These are phyloP conservation scores for Batkoa obscura DNA, from an alignment of 371 early-diverging fungal genomes.

Conservation along the genomic window DNA sequence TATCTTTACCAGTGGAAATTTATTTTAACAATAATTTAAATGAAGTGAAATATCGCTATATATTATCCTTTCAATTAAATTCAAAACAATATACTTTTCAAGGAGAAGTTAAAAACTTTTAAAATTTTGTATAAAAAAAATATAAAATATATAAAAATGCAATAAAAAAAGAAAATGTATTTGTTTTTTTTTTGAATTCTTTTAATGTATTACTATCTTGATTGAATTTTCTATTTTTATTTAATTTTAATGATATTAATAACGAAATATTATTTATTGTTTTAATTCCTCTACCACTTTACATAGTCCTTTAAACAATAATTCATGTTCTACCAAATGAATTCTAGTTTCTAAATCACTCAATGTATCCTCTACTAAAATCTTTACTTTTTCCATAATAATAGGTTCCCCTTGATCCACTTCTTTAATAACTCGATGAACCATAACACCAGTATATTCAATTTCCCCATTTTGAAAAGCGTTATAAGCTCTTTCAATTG, in stretches of 20 bases:
- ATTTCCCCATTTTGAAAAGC: slow-evolving; percentile 61
- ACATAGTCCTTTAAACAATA: neutral
- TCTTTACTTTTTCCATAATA: slow-evolving; percentile 52
- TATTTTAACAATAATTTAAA: neutral
- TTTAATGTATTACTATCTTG: too few species aligned
- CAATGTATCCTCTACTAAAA: slow-evolving; percentile 51
- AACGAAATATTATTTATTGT: too few species aligned
- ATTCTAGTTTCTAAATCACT: slow-evolving; percentile 67
- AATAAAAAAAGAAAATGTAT: too few species aligned
- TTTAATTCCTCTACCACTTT: neutral
- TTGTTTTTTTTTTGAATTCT: too few species aligned
- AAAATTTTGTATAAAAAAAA: too few species aligned
- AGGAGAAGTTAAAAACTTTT: neutral
- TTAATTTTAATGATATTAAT: too few species aligned
- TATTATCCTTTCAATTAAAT: neutral
- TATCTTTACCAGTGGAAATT: slow-evolving; percentile 4
- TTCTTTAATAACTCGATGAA: slow-evolving; percentile 84
- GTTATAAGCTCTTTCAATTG: slow-evolving; percentile 80
- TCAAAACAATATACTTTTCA: neutral
- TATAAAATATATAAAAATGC: too few species aligned
- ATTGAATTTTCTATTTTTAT: too few species aligned
- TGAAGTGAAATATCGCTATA: slow-evolving; percentile 2
- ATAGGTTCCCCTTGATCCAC: slow-evolving; percentile 87
- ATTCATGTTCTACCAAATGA: slow-evolving; percentile 61
- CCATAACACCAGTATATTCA: slow-evolving; percentile 82